A percentile compares a stretch with the other conserved stretches of the same genome.
Evolutionary conservation across 1,139 yeast species (phyloP).

Genomic region (Kodamaea suecica): DNA sequence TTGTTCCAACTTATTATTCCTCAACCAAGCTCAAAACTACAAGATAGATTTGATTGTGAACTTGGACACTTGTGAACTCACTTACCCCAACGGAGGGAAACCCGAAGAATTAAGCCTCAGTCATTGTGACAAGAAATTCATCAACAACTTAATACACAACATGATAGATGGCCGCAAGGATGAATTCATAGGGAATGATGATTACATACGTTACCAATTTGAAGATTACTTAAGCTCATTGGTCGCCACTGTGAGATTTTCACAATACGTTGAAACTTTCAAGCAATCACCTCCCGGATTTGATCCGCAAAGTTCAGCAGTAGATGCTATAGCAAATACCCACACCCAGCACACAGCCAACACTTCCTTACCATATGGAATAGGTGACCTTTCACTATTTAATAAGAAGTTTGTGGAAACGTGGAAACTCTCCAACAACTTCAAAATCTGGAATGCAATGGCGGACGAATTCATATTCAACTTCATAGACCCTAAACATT

Average conservation of each 20-base stretch:
- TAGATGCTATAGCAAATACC: constrained; percentile 6
- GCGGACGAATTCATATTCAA: constrained; percentile 92
- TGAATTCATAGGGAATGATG: constrained; percentile 71
- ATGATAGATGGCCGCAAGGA: constrained; percentile 19
- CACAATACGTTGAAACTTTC: constrained; percentile 51
- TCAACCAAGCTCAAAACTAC: constrained; percentile 60
- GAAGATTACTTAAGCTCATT: constrained; percentile 85
- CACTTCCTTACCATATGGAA: constrained; percentile 12
- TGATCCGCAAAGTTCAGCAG: constrained; percentile 8
- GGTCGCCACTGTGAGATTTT: constrained; percentile 68
- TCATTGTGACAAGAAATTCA: constrained; percentile 70
- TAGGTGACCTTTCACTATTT: constrained; percentile 41
- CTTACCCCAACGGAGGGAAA: constrained; percentile 39
- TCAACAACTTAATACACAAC: constrained; percentile 39
- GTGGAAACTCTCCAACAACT: constrained; percentile 72
- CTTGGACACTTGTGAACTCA: constrained; percentile 34
- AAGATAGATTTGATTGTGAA: constrained; percentile 46
- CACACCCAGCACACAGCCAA: constrained; percentile 10
- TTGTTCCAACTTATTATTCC: constrained; percentile 77
- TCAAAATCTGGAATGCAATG: constrained; percentile 59
- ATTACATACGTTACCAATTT: constrained; percentile 79
- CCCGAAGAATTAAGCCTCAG: constrained; percentile 51
- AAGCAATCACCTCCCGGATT: constrained; percentile 46
- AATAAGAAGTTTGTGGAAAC: constrained; percentile 52
- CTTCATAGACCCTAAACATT: constrained; percentile 77